Conservation (phyloP, 2,329 filamentous ascomycete species). For the Alternaria angustiovoidea region DNA sequence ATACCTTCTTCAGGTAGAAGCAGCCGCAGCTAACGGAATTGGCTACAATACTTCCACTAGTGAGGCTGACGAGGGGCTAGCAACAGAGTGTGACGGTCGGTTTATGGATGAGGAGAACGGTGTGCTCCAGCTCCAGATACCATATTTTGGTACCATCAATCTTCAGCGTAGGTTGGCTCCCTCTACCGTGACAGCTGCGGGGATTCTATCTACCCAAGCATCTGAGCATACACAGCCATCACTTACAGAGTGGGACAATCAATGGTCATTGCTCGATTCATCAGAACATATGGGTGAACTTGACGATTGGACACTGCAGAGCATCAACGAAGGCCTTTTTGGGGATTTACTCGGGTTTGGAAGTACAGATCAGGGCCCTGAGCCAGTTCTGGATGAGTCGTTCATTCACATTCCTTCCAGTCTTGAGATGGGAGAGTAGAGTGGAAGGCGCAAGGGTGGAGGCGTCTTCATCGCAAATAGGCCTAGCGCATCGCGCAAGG, state of each 20-base stretch:
- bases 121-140: neutral
- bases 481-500: neutral
- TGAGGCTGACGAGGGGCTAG: slow-evolving; percentile 9
- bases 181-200: neutral
- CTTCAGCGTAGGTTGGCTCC: slow-evolving; percentile 20
- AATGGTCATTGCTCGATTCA: slow-evolving; percentile 6
- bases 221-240: neutral
- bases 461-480: neutral
- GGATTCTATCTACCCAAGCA: neutral
- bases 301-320: slow-evolving; percentile 25
- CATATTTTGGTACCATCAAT: neutral
- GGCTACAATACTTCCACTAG: slow-evolving; percentile 18
- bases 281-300: neutral
- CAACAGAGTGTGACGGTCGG: no score
- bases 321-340: slow-evolving; percentile 21
- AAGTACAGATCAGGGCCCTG: neutral
- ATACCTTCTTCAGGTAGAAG: slow-evolving; percentile 25
- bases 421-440: neutral
- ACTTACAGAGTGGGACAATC: neutral
- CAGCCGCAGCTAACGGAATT: slow-evolving; percentile 12
- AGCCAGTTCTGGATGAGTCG: neutral
- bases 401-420: neutral
- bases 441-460: no score
- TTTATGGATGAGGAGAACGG: no score
- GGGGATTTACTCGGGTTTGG: slow-evolving; percentile 9